Percentiles rank a stretch among this genome's conserved stretches.
These are phyloP conservation scores for Acacia concinna DNA, from an alignment of 331 rosid species.

Conservation along the genomic window DNA sequence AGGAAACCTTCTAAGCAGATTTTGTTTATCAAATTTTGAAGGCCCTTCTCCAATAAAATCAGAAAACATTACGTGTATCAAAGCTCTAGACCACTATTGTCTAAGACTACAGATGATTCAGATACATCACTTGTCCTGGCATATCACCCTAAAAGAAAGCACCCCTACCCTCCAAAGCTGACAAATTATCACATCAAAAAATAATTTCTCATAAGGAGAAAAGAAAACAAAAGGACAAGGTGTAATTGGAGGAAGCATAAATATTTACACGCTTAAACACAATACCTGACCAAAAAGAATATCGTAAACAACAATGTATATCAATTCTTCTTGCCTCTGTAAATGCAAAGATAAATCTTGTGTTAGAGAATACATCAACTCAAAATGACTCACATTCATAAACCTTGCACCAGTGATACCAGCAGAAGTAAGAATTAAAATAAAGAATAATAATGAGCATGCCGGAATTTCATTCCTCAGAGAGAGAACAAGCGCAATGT, in stretches of 20 bases:
- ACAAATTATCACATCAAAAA: neutral
- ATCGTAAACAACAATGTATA: slow-evolving; percentile 69
- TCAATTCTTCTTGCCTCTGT: slow-evolving; percentile 77
- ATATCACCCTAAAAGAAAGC: neutral
- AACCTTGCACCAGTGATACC: neutral
- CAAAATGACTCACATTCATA: neutral
- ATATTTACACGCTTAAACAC: neutral
- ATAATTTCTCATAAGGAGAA: neutral
- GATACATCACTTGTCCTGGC: neutral
- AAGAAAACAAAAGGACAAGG: neutral
- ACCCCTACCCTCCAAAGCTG: neutral
- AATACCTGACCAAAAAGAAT: slow-evolving; percentile 85
- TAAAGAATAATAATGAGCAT: neutral
- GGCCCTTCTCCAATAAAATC: neutral
- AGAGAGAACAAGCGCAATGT: neutral
- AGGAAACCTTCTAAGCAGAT: neutral
- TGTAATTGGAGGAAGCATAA: slow-evolving; percentile 3
- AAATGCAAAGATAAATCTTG: slow-evolving; percentile 2
- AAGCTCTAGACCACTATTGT: neutral
- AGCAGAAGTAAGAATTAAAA: neutral
- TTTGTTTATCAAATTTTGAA: neutral
- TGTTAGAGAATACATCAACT: neutral
- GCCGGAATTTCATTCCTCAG: neutral
- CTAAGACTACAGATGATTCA: neutral
- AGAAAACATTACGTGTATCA: neutral